These are phyloP conservation scores for Pichia sp. DNA, from an alignment of 1,139 yeast species.

Conservation along the genomic window DNA sequence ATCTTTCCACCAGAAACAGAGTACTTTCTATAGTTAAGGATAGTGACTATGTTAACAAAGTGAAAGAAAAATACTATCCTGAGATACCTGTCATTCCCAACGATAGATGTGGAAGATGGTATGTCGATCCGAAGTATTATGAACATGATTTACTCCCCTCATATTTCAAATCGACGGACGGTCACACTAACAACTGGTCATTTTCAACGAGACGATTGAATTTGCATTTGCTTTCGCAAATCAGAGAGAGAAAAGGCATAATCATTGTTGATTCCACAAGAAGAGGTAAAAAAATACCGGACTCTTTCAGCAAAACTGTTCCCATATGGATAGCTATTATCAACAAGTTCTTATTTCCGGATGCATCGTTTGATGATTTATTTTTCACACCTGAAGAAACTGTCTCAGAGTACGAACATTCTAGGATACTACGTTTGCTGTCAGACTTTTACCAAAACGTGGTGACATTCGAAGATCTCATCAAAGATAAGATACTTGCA, in stretches of 20 bases:
- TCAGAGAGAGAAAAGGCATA: constrained; percentile 43
- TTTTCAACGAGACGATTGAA: constrained; percentile 72
- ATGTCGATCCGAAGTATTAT: constrained; percentile 41
- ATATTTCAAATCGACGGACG: constrained; percentile 89
- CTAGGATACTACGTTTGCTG: constrained; percentile 46
- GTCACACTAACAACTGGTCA: constrained; percentile 77
- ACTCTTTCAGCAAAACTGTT: constrained; percentile 77
- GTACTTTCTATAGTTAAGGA: constrained; percentile 69
- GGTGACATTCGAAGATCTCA: constrained; percentile 30
- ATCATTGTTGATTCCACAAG: constrained; percentile 81
- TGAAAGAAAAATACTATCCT: constrained; percentile 26
- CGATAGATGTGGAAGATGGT: constrained; percentile 89
- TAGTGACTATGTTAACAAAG: constrained; percentile 37
- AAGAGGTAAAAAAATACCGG: constrained; percentile 80
- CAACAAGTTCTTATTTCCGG: constrained; percentile 46
- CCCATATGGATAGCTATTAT: constrained; percentile 91
- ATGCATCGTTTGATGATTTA: constrained; percentile 25
- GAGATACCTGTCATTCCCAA: constrained; percentile 56
- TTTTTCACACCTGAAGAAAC: constrained; percentile 49
- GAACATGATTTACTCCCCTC: constrained; percentile 33
- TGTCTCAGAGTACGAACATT: constrained; percentile 56
- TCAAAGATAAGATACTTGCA: neutral
- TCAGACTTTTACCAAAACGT: constrained; percentile 49
- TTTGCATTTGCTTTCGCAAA: constrained; percentile 55
- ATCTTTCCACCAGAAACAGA: constrained; percentile 50